Conservation (phyloP, 208 protist species). For the Herpetomonas samuelpessoai region DNA sequence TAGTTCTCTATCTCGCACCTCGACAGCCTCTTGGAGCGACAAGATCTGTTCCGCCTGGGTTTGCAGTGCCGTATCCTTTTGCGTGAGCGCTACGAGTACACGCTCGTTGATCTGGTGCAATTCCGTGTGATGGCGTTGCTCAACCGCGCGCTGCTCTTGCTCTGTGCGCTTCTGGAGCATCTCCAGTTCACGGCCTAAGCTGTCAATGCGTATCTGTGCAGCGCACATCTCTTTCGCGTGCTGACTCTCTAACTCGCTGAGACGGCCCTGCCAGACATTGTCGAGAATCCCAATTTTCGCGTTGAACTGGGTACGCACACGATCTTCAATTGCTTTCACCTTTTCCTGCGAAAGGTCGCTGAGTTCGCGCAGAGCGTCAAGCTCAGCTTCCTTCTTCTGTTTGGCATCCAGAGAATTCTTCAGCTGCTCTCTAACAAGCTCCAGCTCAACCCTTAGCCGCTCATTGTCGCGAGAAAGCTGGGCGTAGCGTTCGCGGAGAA, state of each 20-base stretch:
- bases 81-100: conserved; percentile 74
- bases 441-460: conserved; percentile 64
- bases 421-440: conserved; percentile 62
- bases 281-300: conserved; percentile 54
- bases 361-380: conserved; percentile 32
- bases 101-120: conserved; percentile 81
- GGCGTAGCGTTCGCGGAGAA: conserved; percentile 56
- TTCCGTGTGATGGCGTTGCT: conserved; percentile 76
- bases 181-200: conserved; percentile 30
- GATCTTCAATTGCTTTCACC: conserved; percentile 52
- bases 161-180: conserved; percentile 35
- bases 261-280: conserved; percentile 62
- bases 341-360: conserved; percentile 43
- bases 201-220: conserved; percentile 43
- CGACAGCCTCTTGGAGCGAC: conserved; percentile 67
- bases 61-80: conserved; percentile 72
- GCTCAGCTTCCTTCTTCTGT: conserved; percentile 46
- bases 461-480: conserved; percentile 70
- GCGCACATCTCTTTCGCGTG: conserved; percentile 52
- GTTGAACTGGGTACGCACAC: conserved; percentile 46
- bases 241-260: conserved; percentile 55
- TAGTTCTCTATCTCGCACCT: conserved; percentile 67
- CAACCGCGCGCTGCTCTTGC: conserved; percentile 48
- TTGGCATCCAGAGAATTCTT: conserved; percentile 29
- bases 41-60: conserved; percentile 63